These are phyloP conservation scores for Thalassia testudinum DNA, from an alignment of 116 monocot genomes.

Conservation along the genomic window DNA sequence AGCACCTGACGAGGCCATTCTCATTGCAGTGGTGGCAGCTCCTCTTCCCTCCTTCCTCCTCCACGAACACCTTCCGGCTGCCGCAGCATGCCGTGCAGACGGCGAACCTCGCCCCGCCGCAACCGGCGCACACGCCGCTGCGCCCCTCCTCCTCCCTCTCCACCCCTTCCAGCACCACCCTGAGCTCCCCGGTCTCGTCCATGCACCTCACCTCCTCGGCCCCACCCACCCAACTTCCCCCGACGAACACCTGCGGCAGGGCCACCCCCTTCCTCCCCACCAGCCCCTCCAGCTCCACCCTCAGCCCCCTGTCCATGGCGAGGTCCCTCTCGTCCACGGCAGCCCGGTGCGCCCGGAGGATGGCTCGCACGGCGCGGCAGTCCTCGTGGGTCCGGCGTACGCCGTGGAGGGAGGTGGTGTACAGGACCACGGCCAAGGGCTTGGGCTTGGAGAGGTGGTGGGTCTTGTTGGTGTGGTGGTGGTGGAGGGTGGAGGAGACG, in stretches of 20 bases:
- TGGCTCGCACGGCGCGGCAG: conserved; percentile 4
- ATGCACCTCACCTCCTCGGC: conserved; percentile 8
- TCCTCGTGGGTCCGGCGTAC: conserved; percentile 24
- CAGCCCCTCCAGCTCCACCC: conserved; percentile 15
- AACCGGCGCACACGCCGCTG: background rate
- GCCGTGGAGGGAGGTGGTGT: conserved; percentile 23
- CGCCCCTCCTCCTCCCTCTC: background rate
- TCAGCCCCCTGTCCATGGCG: conserved; percentile 20
- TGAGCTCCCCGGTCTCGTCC: conserved; percentile 5
- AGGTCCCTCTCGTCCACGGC: conserved; percentile 31
- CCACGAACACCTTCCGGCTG: conserved; percentile 5
- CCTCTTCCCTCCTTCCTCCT: background rate
- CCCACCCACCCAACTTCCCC: conserved; percentile 5
- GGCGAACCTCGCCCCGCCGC: conserved; percentile 10
- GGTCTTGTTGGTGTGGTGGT: background rate
- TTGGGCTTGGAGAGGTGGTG: background rate
- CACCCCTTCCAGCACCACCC: background rate
- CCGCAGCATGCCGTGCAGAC: conserved; percentile 6
- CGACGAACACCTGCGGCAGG: conserved; percentile 6
- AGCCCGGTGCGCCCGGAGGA: conserved; percentile 6
- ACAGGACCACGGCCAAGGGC: conserved; percentile 11
- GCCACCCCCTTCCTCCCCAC: background rate
- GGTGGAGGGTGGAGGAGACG: background rate
- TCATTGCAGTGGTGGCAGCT: conserved; percentile 13
- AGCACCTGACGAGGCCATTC: conserved; percentile 15